These are phyloP conservation scores for Pulveroboletus sp. DNA, from an alignment of 768 basidiomycete species.

Conservation along the genomic window DNA sequence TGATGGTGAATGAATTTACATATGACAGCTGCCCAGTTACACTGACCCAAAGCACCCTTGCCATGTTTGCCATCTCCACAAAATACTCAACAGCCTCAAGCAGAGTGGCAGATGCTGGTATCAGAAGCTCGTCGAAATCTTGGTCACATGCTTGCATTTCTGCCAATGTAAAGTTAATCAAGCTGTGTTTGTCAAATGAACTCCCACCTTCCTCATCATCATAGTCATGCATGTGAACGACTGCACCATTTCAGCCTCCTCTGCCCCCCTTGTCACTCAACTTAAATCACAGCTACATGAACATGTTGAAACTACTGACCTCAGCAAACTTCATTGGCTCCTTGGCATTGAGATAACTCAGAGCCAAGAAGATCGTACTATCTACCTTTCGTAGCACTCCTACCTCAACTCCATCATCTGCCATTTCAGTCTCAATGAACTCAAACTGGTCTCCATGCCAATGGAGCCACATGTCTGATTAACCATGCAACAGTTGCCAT, in stretches of 20 bases:
- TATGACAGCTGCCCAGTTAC: too few species aligned
- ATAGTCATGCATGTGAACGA: conserved; percentile 9
- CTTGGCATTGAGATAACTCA: conserved; percentile 1
- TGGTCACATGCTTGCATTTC: too few species aligned
- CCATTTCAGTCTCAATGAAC: conserved; percentile 25
- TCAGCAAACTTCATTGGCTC: conserved; percentile 4
- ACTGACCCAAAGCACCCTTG: too few species aligned
- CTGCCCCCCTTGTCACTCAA: background rate
- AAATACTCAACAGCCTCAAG: too few species aligned
- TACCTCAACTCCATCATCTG: conserved; percentile 34
- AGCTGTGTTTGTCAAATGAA: too few species aligned
- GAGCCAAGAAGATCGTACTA: background rate
- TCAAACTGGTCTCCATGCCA: conserved; percentile 26
- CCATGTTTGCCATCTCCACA: too few species aligned
- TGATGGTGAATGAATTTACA: too few species aligned
- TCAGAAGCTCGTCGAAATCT: too few species aligned
- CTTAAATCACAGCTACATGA: background rate
- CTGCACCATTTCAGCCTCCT: conserved; percentile 12
- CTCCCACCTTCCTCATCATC: too few species aligned
- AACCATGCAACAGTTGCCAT: conserved; percentile 16
- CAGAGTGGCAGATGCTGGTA: too few species aligned
- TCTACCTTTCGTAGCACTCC: background rate
- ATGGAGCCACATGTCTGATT: conserved; percentile 32
- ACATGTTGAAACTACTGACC: too few species aligned
- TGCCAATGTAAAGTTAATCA: too few species aligned